Conservation (phyloP, 805 yeast species). For the Kodamaea fukazawae region DNA sequence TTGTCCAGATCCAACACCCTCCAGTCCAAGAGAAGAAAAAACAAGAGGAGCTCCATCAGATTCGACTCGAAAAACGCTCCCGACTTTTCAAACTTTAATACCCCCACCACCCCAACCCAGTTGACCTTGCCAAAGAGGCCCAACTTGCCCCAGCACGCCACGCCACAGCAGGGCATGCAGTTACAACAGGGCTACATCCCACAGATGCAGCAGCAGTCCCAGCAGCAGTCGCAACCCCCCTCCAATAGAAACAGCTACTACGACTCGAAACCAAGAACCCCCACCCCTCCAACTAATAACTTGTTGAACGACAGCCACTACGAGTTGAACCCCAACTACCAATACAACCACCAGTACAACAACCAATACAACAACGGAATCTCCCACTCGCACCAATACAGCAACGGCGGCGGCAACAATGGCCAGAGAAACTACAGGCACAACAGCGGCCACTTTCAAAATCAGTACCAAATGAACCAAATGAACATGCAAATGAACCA, state of each 20-base stretch:
- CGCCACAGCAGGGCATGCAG: constrained; percentile 7
- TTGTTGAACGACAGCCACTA: constrained; percentile 8
- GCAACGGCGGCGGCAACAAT: constrained; percentile 8
- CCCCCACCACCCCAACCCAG: constrained; percentile 20
- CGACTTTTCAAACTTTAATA: constrained; percentile 16
- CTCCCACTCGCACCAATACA: constrained; percentile 10
- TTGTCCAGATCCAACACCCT: constrained; percentile 18
- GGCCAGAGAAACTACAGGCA: constrained; percentile 8
- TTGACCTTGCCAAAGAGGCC: constrained; percentile 20
- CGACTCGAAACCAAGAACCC: constrained; percentile 18
- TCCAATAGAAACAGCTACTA: constrained; percentile 9
- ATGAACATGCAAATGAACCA: constrained; percentile 1
- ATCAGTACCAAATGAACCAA: constrained; percentile 2
- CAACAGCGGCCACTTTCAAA: constrained; percentile 4
- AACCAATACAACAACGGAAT: constrained; percentile 3
- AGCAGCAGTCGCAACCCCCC: constrained; percentile 6
- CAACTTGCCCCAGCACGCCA: constrained; percentile 6
- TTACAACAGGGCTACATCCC: constrained; percentile 2
- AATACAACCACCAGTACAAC: constrained; percentile 9
- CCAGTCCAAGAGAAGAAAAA: constrained; percentile 27
- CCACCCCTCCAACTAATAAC: constrained; percentile 25
- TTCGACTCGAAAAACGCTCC: constrained; percentile 24
- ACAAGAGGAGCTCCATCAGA: constrained; percentile 33
- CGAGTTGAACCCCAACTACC: constrained; percentile 11
- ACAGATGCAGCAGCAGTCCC: constrained; percentile 1